Base-by-base conservation (phyloP, 257 asterid genomes). In the Plectranthus barbatus region DNA sequence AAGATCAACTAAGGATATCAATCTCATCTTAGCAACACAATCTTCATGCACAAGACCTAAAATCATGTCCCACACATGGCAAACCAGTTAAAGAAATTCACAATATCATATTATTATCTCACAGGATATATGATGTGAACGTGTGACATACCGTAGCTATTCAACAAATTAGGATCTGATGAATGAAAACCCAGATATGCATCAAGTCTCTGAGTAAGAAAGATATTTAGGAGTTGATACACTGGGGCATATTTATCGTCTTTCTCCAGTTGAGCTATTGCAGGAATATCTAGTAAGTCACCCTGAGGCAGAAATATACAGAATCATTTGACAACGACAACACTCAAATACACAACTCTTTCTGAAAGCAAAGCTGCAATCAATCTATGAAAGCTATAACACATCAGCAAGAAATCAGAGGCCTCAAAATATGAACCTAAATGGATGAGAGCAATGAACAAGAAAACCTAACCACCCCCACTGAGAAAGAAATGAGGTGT, bases 11-110 rank as follows among this genome's bases (percentile, higher is more conserved):
- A 90, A 71, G 14, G 99, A 85, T 73, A 90, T 71, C 79, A 93
- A 73, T 82, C 86, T 87, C 99, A 93, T 93, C 76, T 93, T 93
- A 24, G 80, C 73, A 64, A 90, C 75, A 74, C 88, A 85, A 49
- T 93, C 97, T 65, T 90, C 97, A 67, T 90, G 97, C 67, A 78
- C 88, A 58, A 93, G 88, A 54, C 96, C 99, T 93, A n/a, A 81
- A n/a, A 71, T 19, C 55, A 64, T 39, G 18, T 7, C 4, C 63
- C 29, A 34, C 66, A 68, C 37, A 21, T 21, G 58, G 62, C 51
- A 64, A 29, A 65, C 20, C 20, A 50, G 3, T 39, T 34, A 23
- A 13, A 64, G 23, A 21, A 45, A 34, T 19, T 52, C 17, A 70
- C 6, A 33, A 54, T 33, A 29, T 21, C 52, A 34, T 8, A 31